Evolutionary conservation across 176 grass and related monocot species (phyloP), one percentile per base, ranked within the genome.

Genomic region (Carex littledalei): DNA sequence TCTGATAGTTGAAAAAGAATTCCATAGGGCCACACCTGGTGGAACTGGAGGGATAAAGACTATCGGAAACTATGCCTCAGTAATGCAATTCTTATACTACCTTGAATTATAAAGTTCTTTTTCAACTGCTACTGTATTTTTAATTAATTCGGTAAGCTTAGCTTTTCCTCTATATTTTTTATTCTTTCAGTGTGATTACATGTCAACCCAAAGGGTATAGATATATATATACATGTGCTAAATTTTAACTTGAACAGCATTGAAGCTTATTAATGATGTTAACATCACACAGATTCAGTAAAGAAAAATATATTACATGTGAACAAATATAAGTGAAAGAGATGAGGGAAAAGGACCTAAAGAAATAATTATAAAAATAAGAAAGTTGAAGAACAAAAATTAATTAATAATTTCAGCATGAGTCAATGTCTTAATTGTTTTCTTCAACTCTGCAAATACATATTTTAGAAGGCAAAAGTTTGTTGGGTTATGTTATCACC

Each of bases 51-150:
- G 90, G 80, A 92, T 98, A 66, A 98, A 98, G 89, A 95, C 89
- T 43, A 93, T 94, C 4, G 96, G 96, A 81, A 98, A 98, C 87
- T 98, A 98, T 92, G 93, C 96, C 81, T 92, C 93, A 66, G 96
- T 98, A 94, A 95, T 80, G 89, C 18, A 67, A 18, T 70, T 87
- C 37, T 72, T 56, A 62, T 22, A 5, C 72, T 32, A 68, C 73
- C 12, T 55, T 77, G 21, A 54, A 77, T 77, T 77, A 77, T 73
- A 73, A 21, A 68, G 17, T 55, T 77, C 5, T 77, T 55, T 77
- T 12, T 22, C 22, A 32, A 17, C 54, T 55, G 21, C 13, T 15
- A 77, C n/a, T 43, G 9, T 77, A 54, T 77, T 76, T 52, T 77
- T 14, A 55, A 31, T 77, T 77, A 5, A 32, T 77, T 55, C 14